Percentiles rank a stretch among this genome's conserved stretches.
These are phyloP conservation scores for Populus euphratica DNA, from an alignment of 345 rosid genomes.

Conservation along the genomic window DNA sequence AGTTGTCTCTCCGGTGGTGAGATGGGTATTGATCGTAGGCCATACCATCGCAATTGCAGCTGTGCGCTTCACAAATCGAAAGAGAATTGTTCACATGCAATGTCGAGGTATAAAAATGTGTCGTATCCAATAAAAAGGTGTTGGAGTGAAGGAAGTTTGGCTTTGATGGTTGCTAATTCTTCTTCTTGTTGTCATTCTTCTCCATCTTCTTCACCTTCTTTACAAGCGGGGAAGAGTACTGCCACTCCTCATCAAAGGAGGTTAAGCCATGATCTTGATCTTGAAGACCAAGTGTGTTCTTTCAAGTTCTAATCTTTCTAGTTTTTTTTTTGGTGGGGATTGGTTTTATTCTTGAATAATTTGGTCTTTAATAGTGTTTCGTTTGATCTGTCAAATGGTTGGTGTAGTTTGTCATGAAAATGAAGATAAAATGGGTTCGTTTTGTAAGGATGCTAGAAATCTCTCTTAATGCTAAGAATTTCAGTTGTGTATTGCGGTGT, in stretches of 20 bases:
- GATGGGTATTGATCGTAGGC: slow-evolving; percentile 47
- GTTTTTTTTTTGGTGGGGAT: neutral
- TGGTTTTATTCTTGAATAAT: neutral
- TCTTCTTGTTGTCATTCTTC: slow-evolving; percentile 26
- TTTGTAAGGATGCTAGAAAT: neutral
- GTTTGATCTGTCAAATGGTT: neutral
- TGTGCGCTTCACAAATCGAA: slow-evolving; percentile 52
- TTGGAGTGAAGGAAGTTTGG: slow-evolving; percentile 65
- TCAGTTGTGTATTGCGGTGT: neutral
- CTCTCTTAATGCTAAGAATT: neutral
- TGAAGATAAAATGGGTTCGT: neutral
- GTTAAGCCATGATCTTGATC: neutral
- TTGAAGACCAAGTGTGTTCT: neutral
- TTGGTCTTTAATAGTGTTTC: neutral
- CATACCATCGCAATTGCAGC: slow-evolving; percentile 59
- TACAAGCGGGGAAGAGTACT: neutral
- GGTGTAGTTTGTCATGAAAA: neutral
- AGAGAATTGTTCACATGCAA: slow-evolving; percentile 23
- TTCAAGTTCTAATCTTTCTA: neutral
- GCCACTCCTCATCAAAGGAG: neutral
- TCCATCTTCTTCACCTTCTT: slow-evolving; percentile 41
- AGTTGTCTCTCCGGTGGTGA: slow-evolving; percentile 54
- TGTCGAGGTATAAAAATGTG: slow-evolving; percentile 28
- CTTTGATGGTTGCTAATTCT: slow-evolving; percentile 13
- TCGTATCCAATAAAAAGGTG: slow-evolving; percentile 55